Percentiles rank a stretch among this genome's conserved stretches.
Conservation (phyloP, 148 eudicot species). For the Camellia sinensis region DNA sequence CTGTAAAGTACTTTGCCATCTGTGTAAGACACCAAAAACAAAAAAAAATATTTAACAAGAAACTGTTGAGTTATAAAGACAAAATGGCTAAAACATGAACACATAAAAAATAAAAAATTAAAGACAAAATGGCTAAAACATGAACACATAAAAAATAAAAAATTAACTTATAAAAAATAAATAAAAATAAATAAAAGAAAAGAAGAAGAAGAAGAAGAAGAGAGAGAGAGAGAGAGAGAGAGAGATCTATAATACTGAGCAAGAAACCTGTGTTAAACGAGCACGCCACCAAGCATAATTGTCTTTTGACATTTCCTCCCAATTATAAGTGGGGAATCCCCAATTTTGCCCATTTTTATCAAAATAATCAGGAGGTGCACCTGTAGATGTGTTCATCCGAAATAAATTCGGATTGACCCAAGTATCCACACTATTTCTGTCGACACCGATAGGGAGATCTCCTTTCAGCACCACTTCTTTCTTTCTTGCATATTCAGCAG, state of each 20-base stretch:
- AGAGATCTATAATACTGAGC: not conserved
- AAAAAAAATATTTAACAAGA: not conserved
- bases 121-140: not conserved
- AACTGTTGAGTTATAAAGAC: not conserved
- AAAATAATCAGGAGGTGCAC: slow-evolving; percentile 99
- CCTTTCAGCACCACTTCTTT: slow-evolving; percentile 92
- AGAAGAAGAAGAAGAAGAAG: not conserved
- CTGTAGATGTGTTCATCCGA: slow-evolving; percentile 95
- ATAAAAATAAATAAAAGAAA: no score
- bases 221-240: not conserved
- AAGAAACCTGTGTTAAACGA: slow-evolving; percentile 84
- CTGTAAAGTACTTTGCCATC: slow-evolving; percentile 97
- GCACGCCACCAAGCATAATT: slow-evolving; percentile 99
- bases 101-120: not conserved
- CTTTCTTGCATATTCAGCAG: slow-evolving; percentile 82
- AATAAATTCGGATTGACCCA: slow-evolving; percentile 93
- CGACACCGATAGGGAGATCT: slow-evolving; percentile 96
- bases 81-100: not conserved
- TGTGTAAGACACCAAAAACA: slow-evolving; percentile 20
- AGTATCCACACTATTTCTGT: slow-evolving; percentile 92
- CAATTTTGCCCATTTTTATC: slow-evolving; percentile 99
- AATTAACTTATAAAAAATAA: no score
- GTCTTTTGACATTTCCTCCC: slow-evolving; percentile 99
- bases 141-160: not conserved
- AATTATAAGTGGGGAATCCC: slow-evolving; percentile 97